These are phyloP conservation scores for Cordyceps farinosa DNA, from an alignment of 2,329 filamentous ascomycete species.

Conservation along the genomic window DNA sequence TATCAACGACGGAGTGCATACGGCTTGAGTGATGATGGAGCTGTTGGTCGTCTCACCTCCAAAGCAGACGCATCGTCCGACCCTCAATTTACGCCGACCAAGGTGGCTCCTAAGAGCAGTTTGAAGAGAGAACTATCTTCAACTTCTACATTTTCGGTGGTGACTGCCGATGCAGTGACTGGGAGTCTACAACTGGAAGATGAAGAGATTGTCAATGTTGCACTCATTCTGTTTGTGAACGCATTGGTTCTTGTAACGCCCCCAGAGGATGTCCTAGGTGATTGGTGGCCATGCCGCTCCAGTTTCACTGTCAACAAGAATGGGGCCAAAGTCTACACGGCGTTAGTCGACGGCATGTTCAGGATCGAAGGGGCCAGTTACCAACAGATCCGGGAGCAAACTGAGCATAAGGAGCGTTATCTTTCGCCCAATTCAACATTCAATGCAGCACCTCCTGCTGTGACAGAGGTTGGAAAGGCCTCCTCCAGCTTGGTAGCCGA, in stretches of 20 bases:
- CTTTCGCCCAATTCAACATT: neutral
- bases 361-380: neutral
- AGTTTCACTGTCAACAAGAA: neutral
- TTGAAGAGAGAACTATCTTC: neutral
- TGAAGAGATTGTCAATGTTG: neutral
- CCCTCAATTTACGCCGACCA: no score
- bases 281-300: neutral
- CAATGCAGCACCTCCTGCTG: neutral
- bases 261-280: neutral
- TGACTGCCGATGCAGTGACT: neutral
- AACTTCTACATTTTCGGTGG: accelerated
- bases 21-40: neutral
- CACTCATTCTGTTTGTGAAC: neutral
- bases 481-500: neutral
- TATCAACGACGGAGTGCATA: neutral
- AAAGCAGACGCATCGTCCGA: no score
- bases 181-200: neutral
- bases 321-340: neutral
- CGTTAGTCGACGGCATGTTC: neutral
- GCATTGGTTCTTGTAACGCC: neutral
- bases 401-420: neutral
- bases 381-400: neutral
- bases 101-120: no score
- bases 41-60: no score
- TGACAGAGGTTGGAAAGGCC: neutral